phyloP scores from a whole-genome alignment of 495 filamentous ascomycete species.

The Chaetomidium leptoderma region DNA sequence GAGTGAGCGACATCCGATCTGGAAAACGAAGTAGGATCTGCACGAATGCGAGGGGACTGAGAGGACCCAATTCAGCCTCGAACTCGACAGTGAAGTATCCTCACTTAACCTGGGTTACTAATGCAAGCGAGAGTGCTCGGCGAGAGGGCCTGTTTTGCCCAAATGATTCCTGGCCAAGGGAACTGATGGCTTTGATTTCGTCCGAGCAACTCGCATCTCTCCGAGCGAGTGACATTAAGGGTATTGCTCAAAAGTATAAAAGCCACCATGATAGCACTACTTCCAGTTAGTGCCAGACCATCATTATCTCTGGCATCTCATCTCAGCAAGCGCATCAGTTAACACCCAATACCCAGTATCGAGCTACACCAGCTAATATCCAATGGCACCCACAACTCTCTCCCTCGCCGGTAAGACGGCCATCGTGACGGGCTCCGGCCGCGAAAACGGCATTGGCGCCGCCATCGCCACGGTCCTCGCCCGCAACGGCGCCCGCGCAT shows the following conservation, averaged over 20 bases:
- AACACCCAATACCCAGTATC: neutral
- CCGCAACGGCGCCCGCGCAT: neutral
- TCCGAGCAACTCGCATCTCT: neutral
- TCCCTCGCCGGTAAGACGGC: conserved; percentile 1
- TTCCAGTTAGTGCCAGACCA: neutral
- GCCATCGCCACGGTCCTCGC: conserved; percentile 1
- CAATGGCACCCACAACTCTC: neutral
- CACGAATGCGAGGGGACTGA: neutral
- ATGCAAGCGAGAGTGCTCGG: neutral
- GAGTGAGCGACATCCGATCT: neutral
- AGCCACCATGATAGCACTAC: neutral
- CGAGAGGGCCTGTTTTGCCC: neutral
- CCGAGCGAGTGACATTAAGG: neutral
- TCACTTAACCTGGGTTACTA: neutral
- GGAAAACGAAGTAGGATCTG: conserved; percentile 1
- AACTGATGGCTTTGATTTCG: neutral
- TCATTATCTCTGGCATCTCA: neutral
- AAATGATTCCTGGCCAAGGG: neutral
- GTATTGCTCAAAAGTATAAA: neutral
- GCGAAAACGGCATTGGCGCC: conserved; percentile 6
- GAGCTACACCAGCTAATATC: neutral
- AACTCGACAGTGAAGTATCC: neutral
- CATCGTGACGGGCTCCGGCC: conserved; percentile 5
- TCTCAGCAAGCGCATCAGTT: neutral
- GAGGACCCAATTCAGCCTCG: neutral